These are phyloP conservation scores for Chlamydomonas sp. DNA, from an alignment of 139 green algal genomes.

Conservation along the genomic window DNA sequence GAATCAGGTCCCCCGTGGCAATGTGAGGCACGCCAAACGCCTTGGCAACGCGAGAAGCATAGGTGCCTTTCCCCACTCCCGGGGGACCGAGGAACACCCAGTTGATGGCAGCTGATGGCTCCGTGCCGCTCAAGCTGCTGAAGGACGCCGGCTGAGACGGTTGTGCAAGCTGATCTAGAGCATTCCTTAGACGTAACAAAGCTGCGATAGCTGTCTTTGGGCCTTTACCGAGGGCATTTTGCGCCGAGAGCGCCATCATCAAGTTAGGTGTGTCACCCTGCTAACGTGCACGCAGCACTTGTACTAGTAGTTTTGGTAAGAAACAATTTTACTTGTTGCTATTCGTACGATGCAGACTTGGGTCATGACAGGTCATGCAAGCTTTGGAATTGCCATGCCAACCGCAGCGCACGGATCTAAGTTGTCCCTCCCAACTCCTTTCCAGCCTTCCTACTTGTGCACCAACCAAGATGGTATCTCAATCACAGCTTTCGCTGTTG, in stretches of 20 bases:
- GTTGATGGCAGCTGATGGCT: not conserved
- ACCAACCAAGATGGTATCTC: not conserved
- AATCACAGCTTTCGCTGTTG: not conserved
- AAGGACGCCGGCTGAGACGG: not conserved
- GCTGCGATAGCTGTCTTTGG: not conserved
- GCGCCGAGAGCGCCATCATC: not conserved
- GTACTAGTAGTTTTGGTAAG: too few relatives aligned
- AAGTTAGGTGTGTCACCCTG: not conserved
- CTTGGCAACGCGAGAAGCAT: slow-evolving; percentile 84
- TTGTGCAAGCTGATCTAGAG: slow-evolving; percentile 5
- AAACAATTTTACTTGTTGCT: too few relatives aligned
- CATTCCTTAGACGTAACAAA: not conserved
- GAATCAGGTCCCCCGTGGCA: slow-evolving; percentile 93
- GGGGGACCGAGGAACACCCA: slow-evolving; percentile 82
- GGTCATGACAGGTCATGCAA: too few relatives aligned
- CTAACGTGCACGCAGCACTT: not conserved
- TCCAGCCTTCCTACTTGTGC: too few relatives aligned
- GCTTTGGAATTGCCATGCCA: too few relatives aligned
- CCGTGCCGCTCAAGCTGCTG: not conserved
- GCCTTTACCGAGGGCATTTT: not conserved
- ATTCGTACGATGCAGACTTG: too few relatives aligned
- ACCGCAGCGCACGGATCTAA: too few relatives aligned
- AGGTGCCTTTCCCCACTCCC: slow-evolving; percentile 98
- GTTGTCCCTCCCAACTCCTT: too few relatives aligned
- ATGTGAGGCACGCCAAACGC: slow-evolving; percentile 89